phyloP scores from a whole-genome alignment of 208 protist species.

The Crithidia sp. region DNA sequence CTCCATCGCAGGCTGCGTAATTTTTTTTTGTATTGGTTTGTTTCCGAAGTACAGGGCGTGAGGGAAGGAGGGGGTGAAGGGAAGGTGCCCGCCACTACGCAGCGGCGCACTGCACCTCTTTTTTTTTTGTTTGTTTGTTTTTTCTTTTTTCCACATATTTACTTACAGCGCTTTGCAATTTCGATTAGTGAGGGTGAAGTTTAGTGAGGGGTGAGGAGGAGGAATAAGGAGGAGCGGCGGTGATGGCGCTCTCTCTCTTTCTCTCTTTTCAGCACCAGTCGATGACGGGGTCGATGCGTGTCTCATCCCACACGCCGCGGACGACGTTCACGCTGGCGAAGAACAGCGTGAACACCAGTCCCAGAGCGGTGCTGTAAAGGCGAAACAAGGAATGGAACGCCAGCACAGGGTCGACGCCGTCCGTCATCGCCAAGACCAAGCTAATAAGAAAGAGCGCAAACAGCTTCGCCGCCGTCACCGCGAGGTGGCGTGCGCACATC shows the following conservation, averaged over 20 bases:
- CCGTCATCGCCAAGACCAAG: constrained; percentile 3
- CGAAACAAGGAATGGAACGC: neutral
- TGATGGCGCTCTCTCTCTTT: neutral
- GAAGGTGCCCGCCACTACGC: too few relatives aligned
- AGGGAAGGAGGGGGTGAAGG: too few relatives aligned
- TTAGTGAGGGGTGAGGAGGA: too few relatives aligned
- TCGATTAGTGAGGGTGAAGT: too few relatives aligned
- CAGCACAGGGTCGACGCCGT: neutral
- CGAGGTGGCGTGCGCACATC: constrained; percentile 12
- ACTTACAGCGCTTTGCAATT: too few relatives aligned
- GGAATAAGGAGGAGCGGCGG: too few relatives aligned
- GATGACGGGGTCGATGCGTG: constrained; percentile 10
- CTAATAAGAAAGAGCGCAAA: constrained; percentile 6
- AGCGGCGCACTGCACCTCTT: too few relatives aligned
- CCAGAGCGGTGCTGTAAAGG: neutral
- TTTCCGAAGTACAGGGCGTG: too few relatives aligned
- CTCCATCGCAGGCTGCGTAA: too few relatives aligned
- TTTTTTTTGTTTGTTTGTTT: neutral
- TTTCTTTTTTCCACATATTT: neutral
- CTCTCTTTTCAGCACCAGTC: neutral
- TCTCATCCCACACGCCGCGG: constrained; percentile 31
- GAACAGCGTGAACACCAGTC: neutral
- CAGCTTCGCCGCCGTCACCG: constrained; percentile 16
- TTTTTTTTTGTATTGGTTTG: constrained; percentile 1
- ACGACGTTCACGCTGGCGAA: constrained; percentile 7